A percentile compares a stretch with the other conserved stretches of the same genome.
These are phyloP conservation scores for Cenchrus americanus DNA, from an alignment of 176 grass and related monocot species.

Conservation along the genomic window DNA sequence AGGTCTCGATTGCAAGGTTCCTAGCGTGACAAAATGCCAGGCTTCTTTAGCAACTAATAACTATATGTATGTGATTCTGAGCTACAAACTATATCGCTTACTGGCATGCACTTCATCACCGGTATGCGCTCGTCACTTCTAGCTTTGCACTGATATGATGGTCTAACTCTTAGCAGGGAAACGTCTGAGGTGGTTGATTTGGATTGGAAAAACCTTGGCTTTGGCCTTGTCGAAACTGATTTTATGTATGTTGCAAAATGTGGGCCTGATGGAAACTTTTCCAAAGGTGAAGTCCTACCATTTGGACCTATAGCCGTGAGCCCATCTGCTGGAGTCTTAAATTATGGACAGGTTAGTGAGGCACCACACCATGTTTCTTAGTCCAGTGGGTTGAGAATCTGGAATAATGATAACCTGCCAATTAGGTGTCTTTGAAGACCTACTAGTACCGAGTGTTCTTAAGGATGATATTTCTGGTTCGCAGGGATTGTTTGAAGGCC, in stretches of 20 bases:
- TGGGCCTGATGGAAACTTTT: slow-evolving; percentile 66
- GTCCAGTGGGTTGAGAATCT: neutral
- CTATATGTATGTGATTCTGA: slow-evolving; percentile 54
- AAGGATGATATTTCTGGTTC: slow-evolving; percentile 1
- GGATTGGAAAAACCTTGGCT: slow-evolving; percentile 89
- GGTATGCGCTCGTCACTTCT: neutral
- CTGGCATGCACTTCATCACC: neutral
- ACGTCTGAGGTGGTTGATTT: slow-evolving; percentile 52
- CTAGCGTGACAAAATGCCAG: slow-evolving; percentile 38
- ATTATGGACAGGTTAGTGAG: slow-evolving; percentile 84
- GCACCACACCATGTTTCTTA: slow-evolving; percentile 9
- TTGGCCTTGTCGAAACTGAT: slow-evolving; percentile 69
- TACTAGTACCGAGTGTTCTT: neutral
- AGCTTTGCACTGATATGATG: slow-evolving; percentile 13
- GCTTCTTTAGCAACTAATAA: slow-evolving; percentile 52
- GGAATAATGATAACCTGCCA: neutral
- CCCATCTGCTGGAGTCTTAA: slow-evolving; percentile 82
- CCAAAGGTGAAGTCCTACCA: slow-evolving; percentile 64
- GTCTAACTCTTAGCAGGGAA: slow-evolving; percentile 45
- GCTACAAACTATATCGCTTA: neutral
- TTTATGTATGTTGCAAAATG: slow-evolving; percentile 76
- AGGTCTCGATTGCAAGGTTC: slow-evolving; percentile 36
- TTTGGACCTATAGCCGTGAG: slow-evolving; percentile 74
- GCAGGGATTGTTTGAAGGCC: slow-evolving; percentile 88
- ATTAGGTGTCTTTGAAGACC: slow-evolving; percentile 17